phyloP scores from a whole-genome alignment of 2,329 filamentous ascomycete genomes.

The Didymella arachidicola region DNA sequence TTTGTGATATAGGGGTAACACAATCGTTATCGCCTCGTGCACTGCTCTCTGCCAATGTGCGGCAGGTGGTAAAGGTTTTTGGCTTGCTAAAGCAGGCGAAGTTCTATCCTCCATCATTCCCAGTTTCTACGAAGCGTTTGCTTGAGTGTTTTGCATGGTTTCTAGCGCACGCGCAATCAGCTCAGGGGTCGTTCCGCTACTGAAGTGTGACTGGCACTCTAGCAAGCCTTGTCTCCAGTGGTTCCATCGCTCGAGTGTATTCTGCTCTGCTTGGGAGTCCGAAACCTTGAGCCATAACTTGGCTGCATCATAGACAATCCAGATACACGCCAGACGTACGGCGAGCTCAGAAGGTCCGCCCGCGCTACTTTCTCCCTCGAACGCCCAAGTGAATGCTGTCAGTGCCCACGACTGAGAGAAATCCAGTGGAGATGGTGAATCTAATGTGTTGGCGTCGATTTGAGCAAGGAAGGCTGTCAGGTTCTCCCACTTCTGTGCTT shows the following conservation, averaged over 20 bases:
- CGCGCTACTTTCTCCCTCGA: background rate
- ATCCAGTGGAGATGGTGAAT: conserved; percentile 11
- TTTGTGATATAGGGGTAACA: background rate
- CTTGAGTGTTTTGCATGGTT: conserved; percentile 15
- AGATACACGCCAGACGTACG: conserved; percentile 21
- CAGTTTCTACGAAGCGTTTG: background rate
- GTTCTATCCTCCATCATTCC: too few relatives aligned
- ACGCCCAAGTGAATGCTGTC: conserved; percentile 13
- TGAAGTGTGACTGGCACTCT: background rate
- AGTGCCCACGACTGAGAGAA: conserved; percentile 12
- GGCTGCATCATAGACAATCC: conserved; percentile 19
- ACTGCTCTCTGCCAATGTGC: background rate
- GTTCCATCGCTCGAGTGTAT: conserved; percentile 16
- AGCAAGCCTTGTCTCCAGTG: conserved; percentile 11
- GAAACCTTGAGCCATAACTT: conserved; percentile 19
- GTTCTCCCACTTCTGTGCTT: conserved; percentile 17
- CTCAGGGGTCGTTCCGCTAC: conserved; percentile 1
- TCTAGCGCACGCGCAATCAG: conserved; percentile 15
- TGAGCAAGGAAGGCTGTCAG: conserved; percentile 24
- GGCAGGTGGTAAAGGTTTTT: too few relatives aligned
- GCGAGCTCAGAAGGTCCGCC: conserved; percentile 5
- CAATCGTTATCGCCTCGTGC: background rate
- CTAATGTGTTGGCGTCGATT: conserved; percentile 14
- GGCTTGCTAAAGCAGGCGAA: too few relatives aligned
- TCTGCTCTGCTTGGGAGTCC: background rate